Evolutionary conservation across 805 yeast species (phyloP), one percentile per base, ranked within the genome.

Genomic region (Kazachstania bromeliacearum): DNA sequence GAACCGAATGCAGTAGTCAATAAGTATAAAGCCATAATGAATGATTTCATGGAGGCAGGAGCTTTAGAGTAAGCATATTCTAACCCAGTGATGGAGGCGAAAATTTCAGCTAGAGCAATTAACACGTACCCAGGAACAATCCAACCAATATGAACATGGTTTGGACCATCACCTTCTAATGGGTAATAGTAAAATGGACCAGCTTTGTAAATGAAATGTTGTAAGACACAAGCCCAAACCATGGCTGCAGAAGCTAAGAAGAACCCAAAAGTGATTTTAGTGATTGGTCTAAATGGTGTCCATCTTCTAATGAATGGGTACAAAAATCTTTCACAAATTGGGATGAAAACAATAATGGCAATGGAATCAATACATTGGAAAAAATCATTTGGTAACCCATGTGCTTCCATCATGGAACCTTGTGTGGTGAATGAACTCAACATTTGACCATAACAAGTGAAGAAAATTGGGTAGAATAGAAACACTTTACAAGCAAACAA

Each of bases 51-150:
- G 28, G 70, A 62, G 7, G 68, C 69, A 28, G 92, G 92, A 5
- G 92, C 89, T 63, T 82, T 79, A 19, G 87, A 76, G 63, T 79
- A 83, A 14, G 94, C 94, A 53, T 79, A 81, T 63, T 83, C 92
- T 47, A 79, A 71, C 48, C 89, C 92, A 16, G 92, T 81, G 48
- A 81, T 73, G 36, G 83, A 78, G 22, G 88, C 87, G 47, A 83
- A 71, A 45, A 82, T 81, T 60, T 83, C 94, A 13, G 87, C 74
- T 36, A 79, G 55, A 9, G 83, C 89, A 58, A 79, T 75, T 44
- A 83, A 62, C 29, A 79, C 69, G 59, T 82, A 83, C 4, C 85
- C 80, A 13, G 66, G 60, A 36, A 70, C 66, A 62, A 81, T 88
- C 42, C 75, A 65, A 45, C 83, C 84, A 45, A 83, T 76, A 55